Percentiles rank a stretch among this genome's conserved stretches.
Conservation (phyloP, 2,329 filamentous ascomycete species). For the Scolecobasidium constrictum region DNA sequence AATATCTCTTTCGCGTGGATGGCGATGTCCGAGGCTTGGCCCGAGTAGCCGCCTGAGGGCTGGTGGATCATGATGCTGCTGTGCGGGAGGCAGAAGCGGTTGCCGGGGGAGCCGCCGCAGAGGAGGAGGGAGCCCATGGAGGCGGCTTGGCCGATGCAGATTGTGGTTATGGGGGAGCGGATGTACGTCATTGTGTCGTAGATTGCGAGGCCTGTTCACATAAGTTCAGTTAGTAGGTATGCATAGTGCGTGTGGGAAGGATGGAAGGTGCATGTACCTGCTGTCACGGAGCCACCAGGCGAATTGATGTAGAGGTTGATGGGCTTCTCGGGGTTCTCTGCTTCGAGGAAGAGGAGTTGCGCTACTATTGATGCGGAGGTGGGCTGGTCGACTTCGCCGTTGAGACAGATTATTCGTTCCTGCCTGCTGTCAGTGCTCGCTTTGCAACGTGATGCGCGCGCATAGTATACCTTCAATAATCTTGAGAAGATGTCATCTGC, state of each 20-base stretch:
- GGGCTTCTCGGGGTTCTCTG: slow-evolving; percentile 85
- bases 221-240: slow-evolving; percentile 11
- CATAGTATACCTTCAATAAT: slow-evolving; percentile 26
- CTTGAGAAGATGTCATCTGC: slow-evolving; percentile 34
- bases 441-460: background rate
- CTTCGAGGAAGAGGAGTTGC: slow-evolving; percentile 95
- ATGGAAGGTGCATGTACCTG: slow-evolving; percentile 34
- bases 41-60: slow-evolving; percentile 64
- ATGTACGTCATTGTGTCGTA: slow-evolving; percentile 99
- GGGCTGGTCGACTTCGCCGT: slow-evolving; percentile 80
- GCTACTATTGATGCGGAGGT: slow-evolving; percentile 91
- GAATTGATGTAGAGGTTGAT: slow-evolving; percentile 99
- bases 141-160: slow-evolving; percentile 88
- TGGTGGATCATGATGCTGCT: slow-evolving; percentile 96
- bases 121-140: slow-evolving; percentile 90
- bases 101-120: slow-evolving; percentile 72
- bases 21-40: slow-evolving; percentile 69
- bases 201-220: slow-evolving; percentile 53
- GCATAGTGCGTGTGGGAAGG: background rate
- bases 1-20: slow-evolving; percentile 98
- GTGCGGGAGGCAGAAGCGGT: slow-evolving; percentile 84
- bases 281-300: slow-evolving; percentile 84
- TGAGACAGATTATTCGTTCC: slow-evolving; percentile 91
- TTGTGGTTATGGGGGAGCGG: slow-evolving; percentile 80
- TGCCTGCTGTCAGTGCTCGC: slow-evolving; percentile 20